Percentiles rank a stretch among this genome's conserved stretches.
These are phyloP conservation scores for Aureobasidium sp. DNA, from an alignment of 2,329 filamentous ascomycete genomes.

Conservation along the genomic window DNA sequence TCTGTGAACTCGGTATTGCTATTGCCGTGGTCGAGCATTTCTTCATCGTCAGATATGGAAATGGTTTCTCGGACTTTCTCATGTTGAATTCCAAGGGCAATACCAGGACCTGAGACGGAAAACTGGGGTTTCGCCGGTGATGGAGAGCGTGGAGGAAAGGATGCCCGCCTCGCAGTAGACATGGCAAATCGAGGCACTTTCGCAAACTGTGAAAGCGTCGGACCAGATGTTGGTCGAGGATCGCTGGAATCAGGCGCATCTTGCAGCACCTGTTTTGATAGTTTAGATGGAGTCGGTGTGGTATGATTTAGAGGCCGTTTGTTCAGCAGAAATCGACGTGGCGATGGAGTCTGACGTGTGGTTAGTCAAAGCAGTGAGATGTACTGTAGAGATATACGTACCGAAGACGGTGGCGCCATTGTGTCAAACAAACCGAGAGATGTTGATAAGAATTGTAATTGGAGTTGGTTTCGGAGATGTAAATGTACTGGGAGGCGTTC, in stretches of 20 bases:
- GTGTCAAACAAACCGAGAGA: neutral
- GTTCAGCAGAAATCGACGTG: neutral
- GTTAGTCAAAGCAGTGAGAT: neutral
- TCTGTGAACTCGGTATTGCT: slow-evolving; percentile 14
- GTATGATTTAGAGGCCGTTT: neutral
- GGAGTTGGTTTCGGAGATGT: neutral
- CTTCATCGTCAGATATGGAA: slow-evolving; percentile 15
- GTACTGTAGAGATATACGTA: neutral
- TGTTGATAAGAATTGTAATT: neutral
- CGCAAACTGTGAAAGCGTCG: slow-evolving; percentile 1
- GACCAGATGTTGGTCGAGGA: neutral
- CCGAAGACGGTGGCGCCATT: neutral
- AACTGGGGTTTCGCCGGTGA: neutral
- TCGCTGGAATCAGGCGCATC: neutral
- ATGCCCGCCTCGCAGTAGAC: neutral
- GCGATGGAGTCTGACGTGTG: neutral
- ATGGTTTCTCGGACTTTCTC: slow-evolving; percentile 22
- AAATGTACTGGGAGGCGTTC: neutral
- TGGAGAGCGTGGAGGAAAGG: slow-evolving; percentile 5
- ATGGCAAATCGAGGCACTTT: slow-evolving; percentile 3
- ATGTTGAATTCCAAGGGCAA: neutral
- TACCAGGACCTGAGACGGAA: neutral
- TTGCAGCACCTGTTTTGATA: neutral
- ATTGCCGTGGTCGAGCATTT: slow-evolving; percentile 22
- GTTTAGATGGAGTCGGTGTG: neutral